These are phyloP conservation scores for Vanilla planifolia DNA, from an alignment of 106 monocot species.

Conservation along the genomic window DNA sequence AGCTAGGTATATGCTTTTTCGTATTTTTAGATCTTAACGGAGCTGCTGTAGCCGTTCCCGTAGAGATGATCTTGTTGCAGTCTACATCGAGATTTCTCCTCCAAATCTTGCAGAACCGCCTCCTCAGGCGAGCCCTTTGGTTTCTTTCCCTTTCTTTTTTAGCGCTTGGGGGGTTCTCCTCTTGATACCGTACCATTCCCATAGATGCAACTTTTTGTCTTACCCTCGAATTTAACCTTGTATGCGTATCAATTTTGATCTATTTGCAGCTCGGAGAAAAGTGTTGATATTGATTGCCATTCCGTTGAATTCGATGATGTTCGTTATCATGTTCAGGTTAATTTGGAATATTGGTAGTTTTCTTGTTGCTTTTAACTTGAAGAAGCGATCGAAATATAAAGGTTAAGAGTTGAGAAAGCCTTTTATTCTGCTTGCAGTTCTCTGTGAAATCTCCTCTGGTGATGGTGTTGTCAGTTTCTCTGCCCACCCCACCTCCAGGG, in stretches of 20 bases:
- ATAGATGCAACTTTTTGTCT: neutral
- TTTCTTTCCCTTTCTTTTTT: neutral
- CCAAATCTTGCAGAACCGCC: slow-evolving; percentile 64
- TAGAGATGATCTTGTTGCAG: slow-evolving; percentile 79
- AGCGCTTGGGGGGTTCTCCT: neutral
- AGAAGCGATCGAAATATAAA: neutral
- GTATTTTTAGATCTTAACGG: neutral
- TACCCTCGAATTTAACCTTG: neutral
- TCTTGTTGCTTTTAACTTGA: neutral
- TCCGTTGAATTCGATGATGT: slow-evolving; percentile 97
- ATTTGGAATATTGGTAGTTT: no score
- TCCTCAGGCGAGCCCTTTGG: slow-evolving; percentile 28
- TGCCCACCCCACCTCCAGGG: slow-evolving; percentile 78
- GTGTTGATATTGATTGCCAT: slow-evolving; percentile 89
- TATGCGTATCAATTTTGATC: neutral
- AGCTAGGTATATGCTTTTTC: no score
- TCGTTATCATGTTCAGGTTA: slow-evolving; percentile 97
- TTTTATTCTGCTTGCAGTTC: slow-evolving; percentile 43
- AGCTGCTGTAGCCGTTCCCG: neutral
- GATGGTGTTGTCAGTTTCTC: slow-evolving; percentile 70
- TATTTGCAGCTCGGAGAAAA: slow-evolving; percentile 53
- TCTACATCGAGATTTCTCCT: slow-evolving; percentile 85
- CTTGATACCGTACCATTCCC: neutral
- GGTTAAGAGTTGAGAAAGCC: neutral
- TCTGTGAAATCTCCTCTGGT: slow-evolving; percentile 68